These are phyloP conservation scores for Diaporthe australafricana DNA, from an alignment of 2,329 filamentous ascomycete genomes.

Conservation along the genomic window DNA sequence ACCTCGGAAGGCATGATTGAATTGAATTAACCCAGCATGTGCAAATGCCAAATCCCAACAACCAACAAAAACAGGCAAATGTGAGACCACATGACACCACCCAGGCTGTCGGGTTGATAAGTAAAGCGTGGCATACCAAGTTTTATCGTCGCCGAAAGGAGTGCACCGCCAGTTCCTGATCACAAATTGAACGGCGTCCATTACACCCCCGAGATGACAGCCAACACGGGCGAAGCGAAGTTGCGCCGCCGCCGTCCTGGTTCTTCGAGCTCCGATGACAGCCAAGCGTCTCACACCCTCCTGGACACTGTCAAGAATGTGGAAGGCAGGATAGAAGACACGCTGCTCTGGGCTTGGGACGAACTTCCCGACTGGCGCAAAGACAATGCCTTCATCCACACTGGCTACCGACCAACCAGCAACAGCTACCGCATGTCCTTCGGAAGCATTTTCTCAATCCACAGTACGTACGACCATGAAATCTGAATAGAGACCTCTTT, in stretches of 20 bases:
- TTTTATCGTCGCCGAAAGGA: not conserved
- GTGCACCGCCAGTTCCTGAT: not conserved
- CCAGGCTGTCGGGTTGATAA: not conserved
- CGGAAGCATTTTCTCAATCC: slow-evolving; percentile 62
- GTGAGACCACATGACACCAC: slow-evolving; percentile 12
- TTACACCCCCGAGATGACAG: not conserved
- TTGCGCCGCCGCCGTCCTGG: slow-evolving; percentile 29
- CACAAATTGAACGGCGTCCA: not conserved
- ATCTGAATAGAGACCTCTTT: not conserved
- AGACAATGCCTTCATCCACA: slow-evolving; percentile 67
- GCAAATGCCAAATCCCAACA: slow-evolving; percentile 30
- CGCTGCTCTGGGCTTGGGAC: slow-evolving; percentile 65
- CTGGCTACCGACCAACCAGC: slow-evolving; percentile 65
- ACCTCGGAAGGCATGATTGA: slow-evolving; percentile 32
- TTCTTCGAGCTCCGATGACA: slow-evolving; percentile 3
- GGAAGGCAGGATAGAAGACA: slow-evolving; percentile 54
- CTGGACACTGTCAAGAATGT: slow-evolving; percentile 45
- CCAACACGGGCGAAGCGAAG: not conserved
- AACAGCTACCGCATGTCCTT: slow-evolving; percentile 60
- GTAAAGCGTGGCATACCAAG: not conserved
- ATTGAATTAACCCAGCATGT: slow-evolving; percentile 25
- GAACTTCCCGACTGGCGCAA: slow-evolving; percentile 69
- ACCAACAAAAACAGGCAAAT: slow-evolving; percentile 30
- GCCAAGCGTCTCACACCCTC: slow-evolving; percentile 41
- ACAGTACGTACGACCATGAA: slow-evolving; percentile 44